Percentiles rank a stretch among this genome's conserved stretches.
phyloP scores from a whole-genome alignment of 257 asterid genomes.

The Solanum piurae region DNA sequence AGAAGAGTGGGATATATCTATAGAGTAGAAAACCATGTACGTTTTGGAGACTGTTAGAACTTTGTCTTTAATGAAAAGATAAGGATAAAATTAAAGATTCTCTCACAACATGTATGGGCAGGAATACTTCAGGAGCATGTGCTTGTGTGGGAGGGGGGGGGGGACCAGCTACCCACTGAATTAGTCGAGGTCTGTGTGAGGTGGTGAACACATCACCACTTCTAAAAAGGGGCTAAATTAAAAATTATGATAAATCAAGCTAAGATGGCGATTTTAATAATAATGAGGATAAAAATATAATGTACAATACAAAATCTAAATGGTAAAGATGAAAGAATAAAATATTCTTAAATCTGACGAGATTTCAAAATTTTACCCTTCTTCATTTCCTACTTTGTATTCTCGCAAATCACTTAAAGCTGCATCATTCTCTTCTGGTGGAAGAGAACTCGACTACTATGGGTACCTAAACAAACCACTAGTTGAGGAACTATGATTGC shows the following conservation, averaged over 20 bases:
- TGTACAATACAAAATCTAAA: background rate
- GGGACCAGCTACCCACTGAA: background rate
- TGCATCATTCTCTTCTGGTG: background rate
- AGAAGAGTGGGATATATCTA: background rate
- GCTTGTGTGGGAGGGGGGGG: background rate
- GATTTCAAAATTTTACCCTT: background rate
- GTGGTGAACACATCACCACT: background rate
- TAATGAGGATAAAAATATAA: background rate
- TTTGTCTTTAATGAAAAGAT: background rate
- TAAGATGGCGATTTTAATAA: background rate
- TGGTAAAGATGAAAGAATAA: background rate
- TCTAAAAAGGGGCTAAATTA: background rate
- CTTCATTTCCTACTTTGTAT: background rate
- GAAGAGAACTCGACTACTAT: background rate
- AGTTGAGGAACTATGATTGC: background rate
- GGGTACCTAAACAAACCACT: background rate
- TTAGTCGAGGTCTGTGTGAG: background rate
- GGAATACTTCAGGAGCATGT: background rate
- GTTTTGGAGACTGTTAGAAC: background rate
- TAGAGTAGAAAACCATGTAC: background rate
- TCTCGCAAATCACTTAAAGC: background rate
- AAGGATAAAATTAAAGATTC: background rate
- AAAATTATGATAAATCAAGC: background rate
- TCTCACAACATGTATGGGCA: background rate
- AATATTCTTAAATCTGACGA: background rate